These are phyloP conservation scores for Physcia stellaris DNA, from an alignment of 495 filamentous ascomycete genomes.

Conservation along the genomic window DNA sequence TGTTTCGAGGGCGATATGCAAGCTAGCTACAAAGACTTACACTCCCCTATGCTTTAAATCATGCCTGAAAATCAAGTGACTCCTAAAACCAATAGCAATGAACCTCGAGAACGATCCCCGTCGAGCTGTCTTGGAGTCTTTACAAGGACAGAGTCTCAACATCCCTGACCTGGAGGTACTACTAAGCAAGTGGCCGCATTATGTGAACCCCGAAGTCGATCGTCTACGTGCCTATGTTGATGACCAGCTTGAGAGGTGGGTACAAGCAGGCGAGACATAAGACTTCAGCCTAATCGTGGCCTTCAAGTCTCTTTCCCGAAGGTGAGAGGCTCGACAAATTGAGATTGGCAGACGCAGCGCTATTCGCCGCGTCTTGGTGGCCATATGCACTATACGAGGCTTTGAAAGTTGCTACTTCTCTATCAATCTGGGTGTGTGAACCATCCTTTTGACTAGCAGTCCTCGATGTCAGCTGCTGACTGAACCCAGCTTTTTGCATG, in stretches of 20 bases:
- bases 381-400: conserved; percentile 3
- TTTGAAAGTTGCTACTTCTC: conserved; percentile 1
- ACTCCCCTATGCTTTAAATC: too few relatives aligned
- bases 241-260: not conserved
- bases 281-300: too few relatives aligned
- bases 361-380: conserved; percentile 6
- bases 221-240: not conserved
- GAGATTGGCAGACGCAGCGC: conserved; percentile 3
- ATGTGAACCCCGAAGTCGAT: not conserved
- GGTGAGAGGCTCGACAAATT: conserved; percentile 4
- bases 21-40: too few relatives aligned
- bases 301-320: not conserved
- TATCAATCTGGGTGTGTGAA: conserved; percentile 2
- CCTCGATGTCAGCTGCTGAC: not conserved
- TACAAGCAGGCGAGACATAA: too few relatives aligned
- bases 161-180: not conserved
- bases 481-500: conserved; percentile 5
- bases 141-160: not conserved
- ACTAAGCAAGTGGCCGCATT: not conserved
- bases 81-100: too few relatives aligned
- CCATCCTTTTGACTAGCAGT: not conserved
- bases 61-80: too few relatives aligned
- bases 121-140: too few relatives aligned
- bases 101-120: too few relatives aligned
- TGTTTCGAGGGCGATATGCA: too few relatives aligned